Base-by-base conservation (phyloP, 2,329 filamentous ascomycete genomes). In the Diaporthe caulivora region DNA sequence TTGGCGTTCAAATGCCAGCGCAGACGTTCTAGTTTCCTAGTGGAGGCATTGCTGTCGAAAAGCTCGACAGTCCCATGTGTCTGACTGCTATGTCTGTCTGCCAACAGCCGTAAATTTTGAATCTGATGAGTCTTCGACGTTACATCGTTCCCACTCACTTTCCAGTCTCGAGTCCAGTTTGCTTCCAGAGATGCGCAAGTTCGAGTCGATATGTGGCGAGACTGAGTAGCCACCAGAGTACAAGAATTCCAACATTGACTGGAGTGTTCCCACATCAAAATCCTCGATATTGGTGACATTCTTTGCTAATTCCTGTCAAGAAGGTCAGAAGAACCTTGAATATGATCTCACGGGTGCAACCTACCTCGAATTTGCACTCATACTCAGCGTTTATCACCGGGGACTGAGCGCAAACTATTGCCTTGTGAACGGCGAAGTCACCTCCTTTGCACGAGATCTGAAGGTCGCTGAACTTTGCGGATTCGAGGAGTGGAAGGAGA, bases 201-300 rank as follows among this genome's bases (percentile, higher is more conserved):
- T 34, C n/a, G 29, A 37, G 17, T 34, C 9, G 10, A 11, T 13
- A 1, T 13, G 3, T 21, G 24, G 17, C 9, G 57, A 5, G 10
- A 44, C 57, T 1, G 37, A 21, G 9, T 62, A 62, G 0, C 47
- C 24, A 0, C 58, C 40, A 8, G 9, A 21, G 6, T 62, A 62
- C 26, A 62, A 7, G 15, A 44, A 62, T 0, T 62, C 40, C 1
- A 62, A 18, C 58, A 47, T 62, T 3, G 1, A 5, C 3, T 62
- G 17, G 9, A 62, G 40, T 21, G 58, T 47, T 0, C 47, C 58
- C 17, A 10, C 40, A 5, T 47, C 13, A 18, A 62, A 62, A 11
- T 62, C 58, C 15, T 62, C 58, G 17, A 62, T 47, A 1, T 47
- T 62, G 40, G 47, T 62, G 4, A 62, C 17, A 21, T 62, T 62